Conservation (phyloP, 2,329 filamentous ascomycete genomes). For the Scytalidium sp. region DNA sequence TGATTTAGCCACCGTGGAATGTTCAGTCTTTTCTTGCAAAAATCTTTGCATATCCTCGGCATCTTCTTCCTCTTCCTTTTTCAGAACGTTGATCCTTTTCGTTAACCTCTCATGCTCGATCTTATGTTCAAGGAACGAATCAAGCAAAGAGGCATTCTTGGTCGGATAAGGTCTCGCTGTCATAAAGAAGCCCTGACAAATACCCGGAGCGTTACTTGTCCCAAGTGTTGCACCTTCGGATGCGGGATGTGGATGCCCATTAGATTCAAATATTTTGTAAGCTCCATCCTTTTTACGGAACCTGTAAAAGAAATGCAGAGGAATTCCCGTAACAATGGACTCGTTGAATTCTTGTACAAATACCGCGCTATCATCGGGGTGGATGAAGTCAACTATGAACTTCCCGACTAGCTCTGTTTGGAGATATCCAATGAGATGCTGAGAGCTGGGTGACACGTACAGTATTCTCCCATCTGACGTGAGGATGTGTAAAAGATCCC, state of each 20-base stretch:
- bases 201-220: slow-evolving; percentile 61
- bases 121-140: slow-evolving; percentile 95
- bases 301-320: slow-evolving; percentile 82
- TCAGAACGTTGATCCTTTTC: slow-evolving; percentile 80
- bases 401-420: slow-evolving; percentile 68
- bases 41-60: slow-evolving; percentile 62
- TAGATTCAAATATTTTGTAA: slow-evolving; percentile 83
- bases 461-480: slow-evolving; percentile 80
- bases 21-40: slow-evolving; percentile 57
- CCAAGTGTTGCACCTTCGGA: slow-evolving; percentile 62
- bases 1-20: slow-evolving; percentile 46
- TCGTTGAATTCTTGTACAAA: slow-evolving; percentile 89
- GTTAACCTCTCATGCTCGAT: slow-evolving; percentile 89
- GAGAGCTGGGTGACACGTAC: slow-evolving; percentile 80
- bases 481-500: slow-evolving; percentile 84
- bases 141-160: slow-evolving; percentile 78
- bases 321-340: slow-evolving; percentile 76
- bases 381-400: slow-evolving; percentile 79
- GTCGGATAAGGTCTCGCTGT: slow-evolving; percentile 89
- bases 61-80: slow-evolving; percentile 81
- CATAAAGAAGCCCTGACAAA: slow-evolving; percentile 89
- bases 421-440: slow-evolving; percentile 71
- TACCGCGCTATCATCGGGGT: slow-evolving; percentile 78
- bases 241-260: slow-evolving; percentile 86
- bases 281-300: slow-evolving; percentile 71